Base-by-base conservation (phyloP, 2,329 filamentous ascomycete genomes). In the Cercospora sesami region DNA sequence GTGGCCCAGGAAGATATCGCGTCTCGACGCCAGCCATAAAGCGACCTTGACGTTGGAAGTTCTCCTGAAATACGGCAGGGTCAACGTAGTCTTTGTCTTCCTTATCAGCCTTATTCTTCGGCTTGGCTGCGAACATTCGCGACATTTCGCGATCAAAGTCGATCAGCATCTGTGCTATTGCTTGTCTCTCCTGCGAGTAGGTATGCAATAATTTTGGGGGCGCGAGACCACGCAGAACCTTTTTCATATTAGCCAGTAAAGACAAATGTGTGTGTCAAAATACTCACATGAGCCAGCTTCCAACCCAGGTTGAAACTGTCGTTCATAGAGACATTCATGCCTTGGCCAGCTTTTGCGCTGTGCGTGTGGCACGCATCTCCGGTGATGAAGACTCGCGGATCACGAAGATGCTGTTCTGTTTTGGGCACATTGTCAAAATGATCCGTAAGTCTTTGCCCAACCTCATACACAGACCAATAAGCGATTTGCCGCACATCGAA, bases 261-360 rank as follows among this genome's bases (percentile, higher is more conserved):
- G 14, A 10, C 16, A 10, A 16, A 4, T 36, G 42, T n/a, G 6
- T 26, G 12, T 2, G 7, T 36, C 3, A n/a, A 16, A 14, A 21
- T 36, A 58, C 61, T 64, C 16, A 64, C 61, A 30, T 81, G 75
- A 0, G 69, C 69, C 1, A 87, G 75, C 73, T 88, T 88, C 86
- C 86, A 87, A 30, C 83, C 85, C 0, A 88, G 79, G 70, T 87
- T 88, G 77, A 82, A 87, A 4, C 82, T 79, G 75, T 92, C 90
- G 72, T 90, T 89, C 86, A 92, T 90, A 31, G 83, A 86, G 2
- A 90, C 86, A 72, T 92, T 92, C 89, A 91, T 91, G 12, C 90
- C 89, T 74, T 91, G 89, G 1, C 88, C 88, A 0, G 87, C 88
- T 74, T 90, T 90, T 21, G 88, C 88, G 16, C 79, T 81, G 72